Percentiles rank a stretch among this genome's conserved stretches.
phyloP scores from a whole-genome alignment of 2,329 filamentous ascomycete species.

The Sporothrix euskadiensis region DNA sequence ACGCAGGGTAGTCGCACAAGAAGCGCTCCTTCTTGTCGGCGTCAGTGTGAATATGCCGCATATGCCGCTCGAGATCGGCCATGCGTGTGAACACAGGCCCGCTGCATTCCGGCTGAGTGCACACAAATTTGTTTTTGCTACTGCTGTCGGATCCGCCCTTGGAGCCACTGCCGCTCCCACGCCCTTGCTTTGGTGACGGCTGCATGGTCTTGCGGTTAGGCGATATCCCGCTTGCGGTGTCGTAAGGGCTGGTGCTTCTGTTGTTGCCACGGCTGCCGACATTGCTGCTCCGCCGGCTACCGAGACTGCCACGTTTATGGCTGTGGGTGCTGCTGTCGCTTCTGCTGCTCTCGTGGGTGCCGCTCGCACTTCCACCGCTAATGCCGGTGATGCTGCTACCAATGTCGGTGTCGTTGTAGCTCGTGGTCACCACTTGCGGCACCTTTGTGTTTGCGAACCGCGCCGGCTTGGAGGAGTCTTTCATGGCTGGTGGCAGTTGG shows the following conservation, averaged over 20 bases:
- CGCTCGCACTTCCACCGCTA: neutral
- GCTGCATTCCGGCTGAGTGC: constrained; percentile 46
- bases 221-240: neutral
- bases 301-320: neutral
- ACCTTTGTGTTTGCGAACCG: neutral
- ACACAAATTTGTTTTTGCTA: constrained; percentile 37
- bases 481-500: constrained; percentile 2
- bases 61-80: constrained; percentile 58
- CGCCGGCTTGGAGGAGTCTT: neutral
- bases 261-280: neutral
- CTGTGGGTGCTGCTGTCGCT: neutral
- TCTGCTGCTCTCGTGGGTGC: neutral
- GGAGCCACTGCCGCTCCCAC: neutral
- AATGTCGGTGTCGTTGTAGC: constrained; percentile 4
- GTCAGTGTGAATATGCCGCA: constrained; percentile 50
- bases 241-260: neutral
- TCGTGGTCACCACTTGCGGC: constrained; percentile 21
- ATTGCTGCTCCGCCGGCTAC: constrained; percentile 2
- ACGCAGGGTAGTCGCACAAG: constrained; percentile 55
- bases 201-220: neutral
- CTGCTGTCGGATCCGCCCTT: neutral
- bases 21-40: constrained; percentile 47
- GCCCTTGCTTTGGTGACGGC: neutral
- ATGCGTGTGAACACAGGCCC: constrained; percentile 52
- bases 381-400: neutral